These are phyloP conservation scores for Leucocoprinus sp. DNA, from an alignment of 768 basidiomycete genomes.

Conservation along the genomic window DNA sequence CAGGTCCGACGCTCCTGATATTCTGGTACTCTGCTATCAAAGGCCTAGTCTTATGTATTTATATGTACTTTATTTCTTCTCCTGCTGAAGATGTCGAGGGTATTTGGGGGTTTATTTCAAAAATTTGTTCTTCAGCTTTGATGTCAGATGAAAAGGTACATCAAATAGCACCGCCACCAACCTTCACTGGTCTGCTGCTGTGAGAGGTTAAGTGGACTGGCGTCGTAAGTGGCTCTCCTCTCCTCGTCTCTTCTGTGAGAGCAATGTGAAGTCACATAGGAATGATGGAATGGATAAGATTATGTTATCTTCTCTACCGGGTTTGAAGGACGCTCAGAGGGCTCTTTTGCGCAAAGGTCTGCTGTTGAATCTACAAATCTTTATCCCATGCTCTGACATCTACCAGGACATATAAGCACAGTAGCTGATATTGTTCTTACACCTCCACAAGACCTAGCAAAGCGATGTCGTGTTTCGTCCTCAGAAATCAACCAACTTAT, in stretches of 20 bases:
- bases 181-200: background rate
- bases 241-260: background rate
- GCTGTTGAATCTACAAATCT: too few relatives aligned
- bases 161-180: background rate
- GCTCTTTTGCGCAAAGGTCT: slow-evolving; percentile 25
- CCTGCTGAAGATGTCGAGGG: too few relatives aligned
- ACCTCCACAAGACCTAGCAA: slow-evolving; percentile 43
- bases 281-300: slow-evolving; percentile 11
- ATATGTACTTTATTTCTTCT: background rate
- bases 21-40: background rate
- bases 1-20: slow-evolving; percentile 11
- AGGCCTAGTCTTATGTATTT: background rate
- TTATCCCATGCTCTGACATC: background rate
- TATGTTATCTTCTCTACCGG: slow-evolving; percentile 4
- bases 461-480: slow-evolving; percentile 43
- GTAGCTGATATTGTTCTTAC: slow-evolving; percentile 43
- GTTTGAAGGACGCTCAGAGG: slow-evolving; percentile 15
- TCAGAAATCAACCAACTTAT: slow-evolving; percentile 44
- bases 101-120: background rate
- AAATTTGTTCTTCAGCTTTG: too few relatives aligned
- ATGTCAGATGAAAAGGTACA: too few relatives aligned
- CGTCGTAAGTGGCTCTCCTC: background rate
- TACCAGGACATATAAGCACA: slow-evolving; percentile 39
- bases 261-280: background rate
- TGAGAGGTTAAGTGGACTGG: background rate